Percentiles rank a stretch among this genome's conserved stretches.
These are phyloP conservation scores for Phytopythium vexans DNA, from an alignment of 352 stramenopile genomes.

Conservation along the genomic window DNA sequence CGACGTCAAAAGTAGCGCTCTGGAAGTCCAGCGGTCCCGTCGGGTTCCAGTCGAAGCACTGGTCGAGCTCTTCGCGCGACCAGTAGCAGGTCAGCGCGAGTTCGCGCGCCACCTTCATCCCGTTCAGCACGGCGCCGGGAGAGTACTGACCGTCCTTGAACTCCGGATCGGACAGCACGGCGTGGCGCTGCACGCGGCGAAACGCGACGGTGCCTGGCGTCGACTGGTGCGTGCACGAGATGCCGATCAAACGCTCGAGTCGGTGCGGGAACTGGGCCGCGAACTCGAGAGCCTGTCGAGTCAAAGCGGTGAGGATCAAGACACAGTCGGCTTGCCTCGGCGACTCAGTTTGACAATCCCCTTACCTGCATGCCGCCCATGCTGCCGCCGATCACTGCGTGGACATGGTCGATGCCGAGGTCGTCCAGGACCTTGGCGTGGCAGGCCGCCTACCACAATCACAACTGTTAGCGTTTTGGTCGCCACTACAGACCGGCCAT, in stretches of 20 bases:
- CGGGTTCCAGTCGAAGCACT: constrained; percentile 84
- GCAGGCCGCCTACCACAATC: constrained; percentile 25
- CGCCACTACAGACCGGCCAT: no score
- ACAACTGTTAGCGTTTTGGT: no score
- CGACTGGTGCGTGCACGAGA: constrained; percentile 85
- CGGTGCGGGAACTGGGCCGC: constrained; percentile 77
- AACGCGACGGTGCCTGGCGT: constrained; percentile 85
- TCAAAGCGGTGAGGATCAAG: constrained; percentile 49
- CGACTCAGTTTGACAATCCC: no score
- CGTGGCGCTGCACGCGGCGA: constrained; percentile 80
- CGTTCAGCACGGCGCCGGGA: constrained; percentile 42
- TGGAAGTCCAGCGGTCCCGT: constrained; percentile 67
- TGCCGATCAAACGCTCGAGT: constrained; percentile 62
- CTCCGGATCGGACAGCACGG: constrained; percentile 69
- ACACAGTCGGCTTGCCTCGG: no score
- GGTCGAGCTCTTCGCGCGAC: constrained; percentile 85
- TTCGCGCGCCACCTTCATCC: constrained; percentile 85
- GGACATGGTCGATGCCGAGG: constrained; percentile 65
- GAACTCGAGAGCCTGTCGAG: constrained; percentile 82
- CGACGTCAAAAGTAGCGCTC: constrained; percentile 82
- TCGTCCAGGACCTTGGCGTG: constrained; percentile 81
- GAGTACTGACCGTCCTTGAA: constrained; percentile 83
- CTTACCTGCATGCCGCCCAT: constrained; percentile 79
- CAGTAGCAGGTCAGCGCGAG: constrained; percentile 88
- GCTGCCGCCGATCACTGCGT: constrained; percentile 84